Evolutionary conservation across 257 asterid species (phyloP).

Genomic region (Scutellaria minor): DNA sequence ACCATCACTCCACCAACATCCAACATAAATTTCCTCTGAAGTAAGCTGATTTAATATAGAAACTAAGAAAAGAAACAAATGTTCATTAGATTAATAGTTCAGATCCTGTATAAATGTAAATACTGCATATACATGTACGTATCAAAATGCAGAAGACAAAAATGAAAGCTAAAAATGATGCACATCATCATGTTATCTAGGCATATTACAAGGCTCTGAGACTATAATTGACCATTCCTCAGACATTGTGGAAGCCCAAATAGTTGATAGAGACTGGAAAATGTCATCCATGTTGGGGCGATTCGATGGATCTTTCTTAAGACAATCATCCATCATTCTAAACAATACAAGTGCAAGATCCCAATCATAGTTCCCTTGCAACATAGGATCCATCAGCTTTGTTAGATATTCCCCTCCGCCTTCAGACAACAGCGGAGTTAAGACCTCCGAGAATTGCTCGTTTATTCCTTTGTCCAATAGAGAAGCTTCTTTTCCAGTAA

Average conservation of each 20-base stretch:
- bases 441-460: conserved; percentile 42
- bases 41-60: too few species aligned
- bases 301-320: conserved; percentile 62
- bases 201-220: conserved; percentile 41
- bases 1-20: too few species aligned
- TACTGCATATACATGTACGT: too few species aligned
- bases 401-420: conserved; percentile 48
- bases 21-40: too few species aligned
- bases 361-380: conserved; percentile 58
- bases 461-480: conserved; percentile 39
- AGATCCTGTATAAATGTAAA: conserved; percentile 21
- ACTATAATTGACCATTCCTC: conserved; percentile 58
- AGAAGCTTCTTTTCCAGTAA: too few species aligned
- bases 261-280: conserved; percentile 63
- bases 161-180: not conserved
- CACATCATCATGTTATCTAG: conserved; percentile 38
- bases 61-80: too few species aligned
- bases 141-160: too few species aligned
- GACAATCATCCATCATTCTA: conserved; percentile 59
- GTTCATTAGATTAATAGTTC: too few species aligned
- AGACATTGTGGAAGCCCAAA: conserved; percentile 49
- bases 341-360: conserved; percentile 56
- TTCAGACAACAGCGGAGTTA: conserved; percentile 44
- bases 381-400: conserved; percentile 58
- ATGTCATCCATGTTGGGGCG: conserved; percentile 77